phyloP scores from a whole-genome alignment of 352 stramenopile genomes.

The Phytophthora tentaculata region DNA sequence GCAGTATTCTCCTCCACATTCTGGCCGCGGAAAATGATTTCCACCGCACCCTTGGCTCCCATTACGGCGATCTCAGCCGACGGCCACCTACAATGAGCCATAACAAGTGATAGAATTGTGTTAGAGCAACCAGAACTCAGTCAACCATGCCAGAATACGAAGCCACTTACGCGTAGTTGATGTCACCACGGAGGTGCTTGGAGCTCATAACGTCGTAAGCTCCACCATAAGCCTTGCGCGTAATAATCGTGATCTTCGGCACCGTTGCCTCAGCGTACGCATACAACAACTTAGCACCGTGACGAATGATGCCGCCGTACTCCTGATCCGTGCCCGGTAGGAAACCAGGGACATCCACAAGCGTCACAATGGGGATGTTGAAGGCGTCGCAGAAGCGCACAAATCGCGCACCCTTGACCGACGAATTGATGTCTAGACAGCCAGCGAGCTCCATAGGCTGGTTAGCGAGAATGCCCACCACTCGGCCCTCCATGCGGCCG shows the following conservation, averaged over 20 bases:
- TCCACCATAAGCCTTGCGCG: conserved; percentile 97
- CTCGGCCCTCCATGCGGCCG: conserved; percentile 95
- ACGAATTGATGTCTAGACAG: conserved; percentile 98
- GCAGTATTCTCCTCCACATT: conserved; percentile 95
- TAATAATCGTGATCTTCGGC: conserved; percentile 99
- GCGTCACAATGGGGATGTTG: conserved; percentile 98
- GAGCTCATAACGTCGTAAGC: conserved; percentile 99
- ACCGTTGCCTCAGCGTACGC: conserved; percentile 98
- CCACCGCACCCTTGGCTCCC: conserved; percentile 95
- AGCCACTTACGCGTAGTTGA: conserved; percentile 94
- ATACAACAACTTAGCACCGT: conserved; percentile 98
- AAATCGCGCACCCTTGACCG: conserved; percentile 97
- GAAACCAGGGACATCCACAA: conserved; percentile 99
- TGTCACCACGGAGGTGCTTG: conserved; percentile 97
- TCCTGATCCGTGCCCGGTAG: conserved; percentile 96
- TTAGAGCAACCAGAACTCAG: conserved; percentile 22
- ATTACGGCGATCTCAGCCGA: conserved; percentile 91
- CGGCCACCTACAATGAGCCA: conserved; percentile 52
- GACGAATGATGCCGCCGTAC: conserved; percentile 94
- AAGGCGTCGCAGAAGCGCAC: conserved; percentile 98
- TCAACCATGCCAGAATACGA: conserved; percentile 4
- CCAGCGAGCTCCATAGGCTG: conserved; percentile 97
- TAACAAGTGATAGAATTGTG: conserved; percentile 4
- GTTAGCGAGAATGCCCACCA: conserved; percentile 98
- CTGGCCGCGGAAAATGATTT: conserved; percentile 98